These are phyloP conservation scores for Rheum nobile DNA, from an alignment of 148 eudicot genomes.

Conservation along the genomic window DNA sequence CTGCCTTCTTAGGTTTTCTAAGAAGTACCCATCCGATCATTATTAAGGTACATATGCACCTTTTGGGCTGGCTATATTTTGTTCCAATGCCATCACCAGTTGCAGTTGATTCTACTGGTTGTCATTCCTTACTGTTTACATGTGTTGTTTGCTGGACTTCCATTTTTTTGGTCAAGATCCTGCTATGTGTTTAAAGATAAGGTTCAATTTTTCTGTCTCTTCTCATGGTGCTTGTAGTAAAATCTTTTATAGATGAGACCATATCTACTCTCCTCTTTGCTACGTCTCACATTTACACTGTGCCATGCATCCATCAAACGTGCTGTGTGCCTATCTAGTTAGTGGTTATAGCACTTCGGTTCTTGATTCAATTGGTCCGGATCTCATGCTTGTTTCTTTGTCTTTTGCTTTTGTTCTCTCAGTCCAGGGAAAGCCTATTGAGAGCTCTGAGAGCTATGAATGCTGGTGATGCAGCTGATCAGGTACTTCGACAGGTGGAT, in stretches of 20 bases:
- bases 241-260: neutral
- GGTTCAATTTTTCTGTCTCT: neutral
- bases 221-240: neutral
- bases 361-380: neutral
- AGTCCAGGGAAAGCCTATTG: slow-evolving; percentile 85
- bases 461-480: slow-evolving; percentile 99
- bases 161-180: neutral
- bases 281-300: neutral
- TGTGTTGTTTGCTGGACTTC: neutral
- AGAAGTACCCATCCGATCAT: slow-evolving; percentile 63
- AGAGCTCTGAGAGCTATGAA: slow-evolving; percentile 61
- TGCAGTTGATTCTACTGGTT: neutral
- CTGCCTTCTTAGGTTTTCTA: slow-evolving; percentile 81
- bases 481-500: slow-evolving; percentile 77
- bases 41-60: slow-evolving; percentile 43
- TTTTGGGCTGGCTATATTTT: neutral
- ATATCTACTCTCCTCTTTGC: neutral
- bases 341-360: neutral
- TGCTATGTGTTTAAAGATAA: neutral
- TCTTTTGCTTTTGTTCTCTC: slow-evolving; percentile 13
- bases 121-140: neutral
- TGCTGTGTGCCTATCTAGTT: neutral
- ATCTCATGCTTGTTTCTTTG: slow-evolving; percentile 2
- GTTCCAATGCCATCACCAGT: neutral
- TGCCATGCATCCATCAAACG: neutral